These are phyloP conservation scores for Pistacia vera DNA, from an alignment of 345 rosid genomes.

Conservation along the genomic window DNA sequence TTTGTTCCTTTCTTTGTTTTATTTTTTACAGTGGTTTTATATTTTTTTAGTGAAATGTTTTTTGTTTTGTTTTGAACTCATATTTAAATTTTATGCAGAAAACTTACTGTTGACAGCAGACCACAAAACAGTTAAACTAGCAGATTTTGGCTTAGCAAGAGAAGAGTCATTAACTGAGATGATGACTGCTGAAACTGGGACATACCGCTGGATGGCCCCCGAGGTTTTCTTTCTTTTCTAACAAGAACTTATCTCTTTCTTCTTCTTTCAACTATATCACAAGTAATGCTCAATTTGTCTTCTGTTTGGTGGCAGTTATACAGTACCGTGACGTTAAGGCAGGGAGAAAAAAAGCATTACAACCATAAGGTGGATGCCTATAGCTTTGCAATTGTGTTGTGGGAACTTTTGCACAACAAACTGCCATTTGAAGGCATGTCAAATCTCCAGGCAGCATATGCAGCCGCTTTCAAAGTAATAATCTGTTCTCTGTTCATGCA, in stretches of 20 bases:
- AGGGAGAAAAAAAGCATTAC: slow-evolving; percentile 96
- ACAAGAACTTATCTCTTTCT: neutral
- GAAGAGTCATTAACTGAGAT: slow-evolving; percentile 97
- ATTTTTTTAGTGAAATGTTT: neutral
- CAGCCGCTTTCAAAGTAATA: slow-evolving; percentile 89
- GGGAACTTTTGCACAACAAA: slow-evolving; percentile 97
- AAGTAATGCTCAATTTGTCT: slow-evolving; percentile 9
- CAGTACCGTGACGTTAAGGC: slow-evolving; percentile 88
- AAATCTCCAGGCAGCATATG: slow-evolving; percentile 97
- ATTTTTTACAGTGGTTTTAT: neutral
- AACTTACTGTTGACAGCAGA: slow-evolving; percentile 92
- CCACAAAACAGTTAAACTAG: slow-evolving; percentile 84
- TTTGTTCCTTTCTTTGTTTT: neutral
- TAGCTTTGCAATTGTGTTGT: slow-evolving; percentile 94
- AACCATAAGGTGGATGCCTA: slow-evolving; percentile 96
- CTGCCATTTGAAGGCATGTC: slow-evolving; percentile 98
- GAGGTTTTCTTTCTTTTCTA: slow-evolving; percentile 50
- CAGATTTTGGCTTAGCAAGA: slow-evolving; percentile 94
- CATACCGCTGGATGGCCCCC: slow-evolving; percentile 98
- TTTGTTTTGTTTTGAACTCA: neutral
- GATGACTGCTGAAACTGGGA: slow-evolving; percentile 99
- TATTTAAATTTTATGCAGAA: slow-evolving; percentile 45
- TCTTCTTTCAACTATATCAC: neutral
- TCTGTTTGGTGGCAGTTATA: slow-evolving; percentile 59
- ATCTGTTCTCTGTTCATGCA: neutral